phyloP scores from a whole-genome alignment of 495 filamentous ascomycete species.

The Trichoderma asperelloides region DNA sequence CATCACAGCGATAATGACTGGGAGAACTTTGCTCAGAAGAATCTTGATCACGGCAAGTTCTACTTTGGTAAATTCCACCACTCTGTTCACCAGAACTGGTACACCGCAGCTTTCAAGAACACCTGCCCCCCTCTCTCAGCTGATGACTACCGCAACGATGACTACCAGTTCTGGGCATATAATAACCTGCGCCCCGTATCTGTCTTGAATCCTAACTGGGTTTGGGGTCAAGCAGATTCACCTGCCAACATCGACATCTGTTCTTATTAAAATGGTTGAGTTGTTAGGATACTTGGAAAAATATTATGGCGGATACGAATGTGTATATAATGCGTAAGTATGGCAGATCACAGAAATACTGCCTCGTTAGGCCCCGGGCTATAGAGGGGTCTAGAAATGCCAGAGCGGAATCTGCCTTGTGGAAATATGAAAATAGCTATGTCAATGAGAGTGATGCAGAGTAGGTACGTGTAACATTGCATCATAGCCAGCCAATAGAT shows the following conservation, averaged over 20 bases:
- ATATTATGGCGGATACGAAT: background rate
- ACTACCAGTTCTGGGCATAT: background rate
- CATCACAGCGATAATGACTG: background rate
- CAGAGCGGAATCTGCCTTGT: no score
- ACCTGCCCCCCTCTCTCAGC: background rate
- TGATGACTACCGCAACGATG: background rate
- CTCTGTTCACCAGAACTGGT: constrained; percentile 5
- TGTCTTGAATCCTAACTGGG: background rate
- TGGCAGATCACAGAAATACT: no score
- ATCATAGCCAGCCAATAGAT: no score
- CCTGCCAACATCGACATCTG: constrained; percentile 4
- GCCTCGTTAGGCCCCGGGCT: no score
- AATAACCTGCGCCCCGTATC: constrained; percentile 1
- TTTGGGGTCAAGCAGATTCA: background rate
- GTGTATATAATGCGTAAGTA: background rate
- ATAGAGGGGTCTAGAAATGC: no score
- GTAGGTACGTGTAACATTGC: no score
- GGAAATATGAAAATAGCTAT: no score
- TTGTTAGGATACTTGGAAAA: background rate
- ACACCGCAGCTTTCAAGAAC: constrained; percentile 1
- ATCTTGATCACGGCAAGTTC: constrained; percentile 1
- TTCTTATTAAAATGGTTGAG: background rate
- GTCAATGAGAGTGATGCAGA: no score
- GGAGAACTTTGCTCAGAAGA: background rate
- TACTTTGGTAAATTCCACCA: constrained; percentile 8